Evolutionary conservation across 768 basidiomycete species (phyloP).

Genomic region (Agrocybe chaxingu): DNA sequence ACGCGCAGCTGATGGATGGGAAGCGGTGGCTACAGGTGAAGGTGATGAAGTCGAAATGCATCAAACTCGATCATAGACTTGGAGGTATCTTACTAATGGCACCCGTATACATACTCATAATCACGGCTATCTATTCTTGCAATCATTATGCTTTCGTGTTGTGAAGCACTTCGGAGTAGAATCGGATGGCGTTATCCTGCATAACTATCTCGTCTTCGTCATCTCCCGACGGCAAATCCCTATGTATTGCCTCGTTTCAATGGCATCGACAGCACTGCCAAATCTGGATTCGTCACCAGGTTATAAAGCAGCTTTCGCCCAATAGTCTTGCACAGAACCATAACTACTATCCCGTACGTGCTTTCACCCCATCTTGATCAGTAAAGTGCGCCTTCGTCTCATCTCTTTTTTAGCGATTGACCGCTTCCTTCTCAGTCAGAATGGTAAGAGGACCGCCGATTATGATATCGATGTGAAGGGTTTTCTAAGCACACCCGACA

Average conservation of each 20-base stretch:
- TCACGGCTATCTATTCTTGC: not conserved
- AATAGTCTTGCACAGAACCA: too few species aligned
- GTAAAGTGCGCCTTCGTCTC: too few species aligned
- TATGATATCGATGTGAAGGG: conserved; percentile 7
- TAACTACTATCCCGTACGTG: too few species aligned
- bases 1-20: conserved; percentile 63
- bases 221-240: not conserved
- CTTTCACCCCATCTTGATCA: too few species aligned
- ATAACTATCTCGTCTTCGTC: not conserved
- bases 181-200: too few species aligned
- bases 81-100: not conserved
- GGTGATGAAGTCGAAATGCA: conserved; percentile 73
- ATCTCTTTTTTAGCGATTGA: too few species aligned
- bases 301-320: conserved; percentile 15
- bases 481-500: conserved; percentile 1
- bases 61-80: conserved; percentile 27
- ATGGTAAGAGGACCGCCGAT: not conserved
- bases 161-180: too few species aligned
- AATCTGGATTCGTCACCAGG: conserved; percentile 13
- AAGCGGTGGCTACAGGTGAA: conserved; percentile 70
- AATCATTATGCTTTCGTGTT: too few species aligned
- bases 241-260: not conserved
- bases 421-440: not conserved
- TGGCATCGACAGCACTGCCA: conserved; percentile 8
- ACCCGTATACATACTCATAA: conserved; percentile 1